Evolutionary conservation across 2,329 filamentous ascomycete genomes (phyloP).

Genomic region (Aspergillus fumigatus): DNA sequence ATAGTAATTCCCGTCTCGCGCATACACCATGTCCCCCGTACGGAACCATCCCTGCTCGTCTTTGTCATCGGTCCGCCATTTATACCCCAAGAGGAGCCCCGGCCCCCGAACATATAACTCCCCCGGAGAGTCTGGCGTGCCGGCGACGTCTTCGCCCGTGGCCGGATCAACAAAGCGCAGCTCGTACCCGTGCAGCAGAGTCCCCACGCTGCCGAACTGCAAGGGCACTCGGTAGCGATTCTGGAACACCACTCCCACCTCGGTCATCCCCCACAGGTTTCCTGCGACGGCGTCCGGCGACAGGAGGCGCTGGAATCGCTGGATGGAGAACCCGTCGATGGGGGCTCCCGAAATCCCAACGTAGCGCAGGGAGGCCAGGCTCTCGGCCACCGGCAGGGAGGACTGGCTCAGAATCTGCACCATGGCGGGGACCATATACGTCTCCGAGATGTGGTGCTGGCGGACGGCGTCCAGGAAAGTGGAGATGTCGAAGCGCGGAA

Average conservation of each 20-base stretch:
- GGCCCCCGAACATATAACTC: constrained; percentile 33
- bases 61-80: constrained; percentile 15
- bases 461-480: constrained; percentile 30
- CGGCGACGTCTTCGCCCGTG: not conserved
- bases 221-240: constrained; percentile 26
- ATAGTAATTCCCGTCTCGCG: constrained; percentile 22
- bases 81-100: constrained; percentile 24
- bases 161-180: constrained; percentile 20
- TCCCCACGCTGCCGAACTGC: constrained; percentile 41
- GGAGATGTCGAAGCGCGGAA: constrained; percentile 35
- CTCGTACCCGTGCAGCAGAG: constrained; percentile 32
- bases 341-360: constrained; percentile 43
- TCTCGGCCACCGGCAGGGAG: constrained; percentile 1
- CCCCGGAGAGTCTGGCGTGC: constrained; percentile 13
- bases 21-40: constrained; percentile 29
- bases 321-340: constrained; percentile 32
- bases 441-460: constrained; percentile 39
- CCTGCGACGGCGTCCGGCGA: constrained; percentile 32
- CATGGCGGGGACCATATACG: constrained; percentile 39
- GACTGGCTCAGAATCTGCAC: constrained; percentile 23
- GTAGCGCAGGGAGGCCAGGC: constrained; percentile 35
- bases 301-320: constrained; percentile 33
- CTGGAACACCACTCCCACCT: constrained; percentile 39
- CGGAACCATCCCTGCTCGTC: constrained; percentile 29
- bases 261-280: constrained; percentile 50